Conservation (phyloP, 306 rosid species). For the Boehmeria nivea region DNA sequence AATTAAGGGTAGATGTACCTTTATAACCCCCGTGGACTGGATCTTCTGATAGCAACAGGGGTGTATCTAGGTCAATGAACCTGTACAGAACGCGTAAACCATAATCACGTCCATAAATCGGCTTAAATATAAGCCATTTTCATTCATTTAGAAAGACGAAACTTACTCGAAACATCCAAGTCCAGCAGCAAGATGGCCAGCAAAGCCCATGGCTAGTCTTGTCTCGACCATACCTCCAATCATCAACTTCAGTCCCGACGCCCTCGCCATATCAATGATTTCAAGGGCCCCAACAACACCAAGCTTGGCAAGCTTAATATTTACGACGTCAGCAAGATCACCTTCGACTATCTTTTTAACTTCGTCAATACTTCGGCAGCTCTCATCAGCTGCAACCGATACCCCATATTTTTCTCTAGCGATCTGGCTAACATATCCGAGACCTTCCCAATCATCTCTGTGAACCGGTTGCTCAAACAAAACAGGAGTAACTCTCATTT, state of each 20-base stretch:
- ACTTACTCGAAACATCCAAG: constrained; percentile 74
- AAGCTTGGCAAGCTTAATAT: constrained; percentile 83
- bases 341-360: constrained; percentile 64
- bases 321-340: constrained; percentile 67
- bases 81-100: constrained; percentile 32
- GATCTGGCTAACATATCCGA: constrained; percentile 52
- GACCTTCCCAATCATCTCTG: constrained; percentile 98
- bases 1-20: constrained; percentile 34
- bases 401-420: constrained; percentile 71
- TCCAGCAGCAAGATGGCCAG: constrained; percentile 91
- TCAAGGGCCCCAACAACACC: constrained; percentile 82
- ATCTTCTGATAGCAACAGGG: constrained; percentile 65
- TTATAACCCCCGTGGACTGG: constrained; percentile 84
- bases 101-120: constrained; percentile 7
- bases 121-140: background rate
- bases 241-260: constrained; percentile 63
- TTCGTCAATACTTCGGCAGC: constrained; percentile 65
- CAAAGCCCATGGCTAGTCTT: constrained; percentile 85
- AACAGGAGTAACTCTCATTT: constrained; percentile 72
- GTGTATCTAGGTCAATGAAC: constrained; percentile 81
- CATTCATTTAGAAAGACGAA: background rate
- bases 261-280: constrained; percentile 60
- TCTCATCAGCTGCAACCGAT: constrained; percentile 94
- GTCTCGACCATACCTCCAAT: constrained; percentile 97
- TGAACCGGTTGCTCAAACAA: constrained; percentile 93